Evolutionary conservation across 2,329 filamentous ascomycete genomes (phyloP), one percentile per base, ranked within the genome.

Genomic region (Fusarium liriodendri): DNA sequence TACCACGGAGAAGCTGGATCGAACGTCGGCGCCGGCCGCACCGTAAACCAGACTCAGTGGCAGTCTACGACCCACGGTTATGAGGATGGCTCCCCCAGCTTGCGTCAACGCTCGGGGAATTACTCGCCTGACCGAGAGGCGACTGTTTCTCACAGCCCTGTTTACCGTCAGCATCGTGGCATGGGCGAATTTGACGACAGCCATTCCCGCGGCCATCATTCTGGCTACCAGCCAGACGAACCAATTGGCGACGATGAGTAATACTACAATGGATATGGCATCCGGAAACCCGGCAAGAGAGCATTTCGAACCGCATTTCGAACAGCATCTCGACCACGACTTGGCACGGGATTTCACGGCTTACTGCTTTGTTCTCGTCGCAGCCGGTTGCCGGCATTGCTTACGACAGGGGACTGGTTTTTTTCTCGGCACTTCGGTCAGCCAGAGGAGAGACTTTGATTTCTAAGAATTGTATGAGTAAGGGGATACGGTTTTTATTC

Each of bases 21-120:
- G 35, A 72, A 60, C 64, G 52, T 72, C 25, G 35, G 64, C 60
- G 62, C 67, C 67, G 64, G 67, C 45, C 67, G 60, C 68, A 62
- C 60, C 64, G 29, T 32, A 42, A 61, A 54, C 68, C 67, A 68
- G 60, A 52, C 42, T 40, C 57, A 60, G 45, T 66, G 71, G 45
- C 64, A 74, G 38, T 45, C 71, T 66, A 33, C 42, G 32, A 45
- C 67, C 20, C 59, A 33, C 22, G 16, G 33, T 20, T 33, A 66
- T 22, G 45, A 63, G 47, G 13, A 38, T 40, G 58, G 47, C 29
- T 32, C 59, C 20, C 54, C 35, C 25, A 25, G 38, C 32, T 63
- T 60, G 33, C 64, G 20, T 37, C 68, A 62, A 47, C 35, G 32
- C 25, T n/a, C 71, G 62, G 59, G 42, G 29, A 22, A 33, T 27